Base-by-base conservation (phyloP, 2,329 filamentous ascomycete genomes). In the Moelleriella libera region DNA sequence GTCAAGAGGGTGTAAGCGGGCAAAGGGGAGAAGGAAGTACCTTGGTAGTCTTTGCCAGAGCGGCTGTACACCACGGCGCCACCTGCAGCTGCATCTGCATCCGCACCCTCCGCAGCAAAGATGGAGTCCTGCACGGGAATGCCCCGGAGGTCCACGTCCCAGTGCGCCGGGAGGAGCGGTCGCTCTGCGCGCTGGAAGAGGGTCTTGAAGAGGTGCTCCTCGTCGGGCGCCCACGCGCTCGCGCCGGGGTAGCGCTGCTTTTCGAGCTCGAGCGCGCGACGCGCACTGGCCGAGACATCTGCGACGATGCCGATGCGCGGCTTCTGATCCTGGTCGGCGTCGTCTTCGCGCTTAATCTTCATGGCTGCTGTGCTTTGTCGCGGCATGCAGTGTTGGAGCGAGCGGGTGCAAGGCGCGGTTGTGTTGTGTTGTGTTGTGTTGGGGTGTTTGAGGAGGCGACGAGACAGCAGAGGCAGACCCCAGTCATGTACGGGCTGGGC, bases 151-250 rank as follows among this genome's bases (percentile, higher is more conserved):
- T 69, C 66, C 11, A 67, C 53, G 11, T 59, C 56, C 68, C 68
- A 70, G 31, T 66, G 61, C 5, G 56, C 48, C 2, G 68, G 68
- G 9, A 70, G 51, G 31, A 70, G 59, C 2, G 68, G 63, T 3
- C 65, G 57, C 48, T 67, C 62, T 49, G 68, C 62, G n/a, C 68
- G 55, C 52, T 64, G 57, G 49, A 63, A 70, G 2, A 70, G 52
- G 39, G 67, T 61, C 53, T 68, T 64, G 47, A 69, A 70, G 32
- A 70, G 59, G 2, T 54, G 57, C 31, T 68, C 65, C 52, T 77
- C 75, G n/a, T 69, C 69, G 8, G 65, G 59, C 30, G 76, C 65
- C 73, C 75, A 78, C 47, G 67, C 61, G 43, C 66, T 67, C 41
- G 72, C 64, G 29, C 65, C 65, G 0, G 66, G 65, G 46, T 67